A percentile compares a stretch with the other conserved stretches of the same genome.
Conservation (phyloP, 163 green algal genomes). For the Scenedesmus sp. region DNA sequence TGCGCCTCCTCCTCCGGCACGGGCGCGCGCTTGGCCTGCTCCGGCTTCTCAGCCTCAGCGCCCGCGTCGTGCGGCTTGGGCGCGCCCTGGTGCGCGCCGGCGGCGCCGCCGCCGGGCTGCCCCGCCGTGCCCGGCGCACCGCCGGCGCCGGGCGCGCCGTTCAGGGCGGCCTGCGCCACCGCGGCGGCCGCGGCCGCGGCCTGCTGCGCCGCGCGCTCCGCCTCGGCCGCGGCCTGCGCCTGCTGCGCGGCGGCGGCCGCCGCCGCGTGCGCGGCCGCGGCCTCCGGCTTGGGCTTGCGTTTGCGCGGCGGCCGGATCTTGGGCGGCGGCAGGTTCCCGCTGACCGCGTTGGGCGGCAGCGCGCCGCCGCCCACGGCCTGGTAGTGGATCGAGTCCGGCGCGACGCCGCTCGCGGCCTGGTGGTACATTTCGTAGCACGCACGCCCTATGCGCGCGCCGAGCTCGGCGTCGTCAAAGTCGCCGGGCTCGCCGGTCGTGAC, state of each 20-base stretch:
- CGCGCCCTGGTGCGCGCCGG: too few relatives aligned
- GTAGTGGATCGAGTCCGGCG: slow-evolving; percentile 74
- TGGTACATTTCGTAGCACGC: slow-evolving; percentile 85
- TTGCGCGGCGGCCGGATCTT: neutral
- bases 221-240: too few relatives aligned
- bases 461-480: slow-evolving; percentile 55
- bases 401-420: slow-evolving; percentile 57
- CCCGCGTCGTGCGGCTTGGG: too few relatives aligned
- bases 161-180: too few relatives aligned
- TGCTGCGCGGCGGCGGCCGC: neutral
- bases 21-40: too few relatives aligned
- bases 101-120: too few relatives aligned
- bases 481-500: slow-evolving; percentile 12
- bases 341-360: slow-evolving; percentile 21
- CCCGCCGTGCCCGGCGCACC: too few relatives aligned
- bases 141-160: too few relatives aligned
- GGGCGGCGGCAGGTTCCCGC: neutral
- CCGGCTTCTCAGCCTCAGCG: too few relatives aligned
- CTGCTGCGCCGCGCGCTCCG: too few relatives aligned
- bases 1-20: too few relatives aligned
- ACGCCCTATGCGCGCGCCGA: slow-evolving; percentile 74
- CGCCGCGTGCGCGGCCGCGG: neutral
- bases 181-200: too few relatives aligned
- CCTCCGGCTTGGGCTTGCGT: neutral
- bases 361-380: neutral